phyloP scores from a whole-genome alignment of 1,284 basidiomycete genomes.

The Cystobasidium pallidum region DNA sequence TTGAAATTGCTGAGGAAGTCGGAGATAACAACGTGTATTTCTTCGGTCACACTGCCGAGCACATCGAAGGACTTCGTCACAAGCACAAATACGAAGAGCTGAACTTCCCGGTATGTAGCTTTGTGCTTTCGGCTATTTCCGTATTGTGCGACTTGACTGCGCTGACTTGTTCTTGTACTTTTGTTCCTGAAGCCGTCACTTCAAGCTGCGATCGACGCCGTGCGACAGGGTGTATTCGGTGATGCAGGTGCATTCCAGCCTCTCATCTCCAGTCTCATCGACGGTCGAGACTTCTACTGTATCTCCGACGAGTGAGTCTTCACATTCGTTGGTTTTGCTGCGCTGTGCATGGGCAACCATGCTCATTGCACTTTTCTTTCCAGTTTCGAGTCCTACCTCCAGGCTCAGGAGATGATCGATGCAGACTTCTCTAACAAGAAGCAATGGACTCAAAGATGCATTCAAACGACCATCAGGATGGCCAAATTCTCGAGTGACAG shows the following conservation, averaged over 20 bases:
- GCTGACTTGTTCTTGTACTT: not conserved
- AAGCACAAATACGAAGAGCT: constrained; percentile 45
- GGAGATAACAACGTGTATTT: constrained; percentile 65
- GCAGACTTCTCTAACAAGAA: constrained; percentile 69
- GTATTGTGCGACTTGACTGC: no score
- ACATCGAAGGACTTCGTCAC: constrained; percentile 40
- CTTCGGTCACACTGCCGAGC: constrained; percentile 61
- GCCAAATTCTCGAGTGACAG: constrained; percentile 92
- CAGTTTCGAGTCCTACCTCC: constrained; percentile 61
- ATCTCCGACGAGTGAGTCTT: constrained; percentile 59
- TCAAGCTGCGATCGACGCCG: constrained; percentile 50
- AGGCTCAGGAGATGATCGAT: constrained; percentile 80
- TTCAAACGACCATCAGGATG: constrained; percentile 61
- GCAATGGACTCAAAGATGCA: constrained; percentile 89
- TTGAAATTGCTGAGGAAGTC: constrained; percentile 90
- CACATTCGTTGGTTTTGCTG: constrained; percentile 72
- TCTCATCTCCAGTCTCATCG: constrained; percentile 48
- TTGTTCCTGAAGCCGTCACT: constrained; percentile 29
- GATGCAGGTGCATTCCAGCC: constrained; percentile 49
- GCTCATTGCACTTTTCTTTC: constrained; percentile 72
- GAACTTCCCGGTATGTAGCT: constrained; percentile 46
- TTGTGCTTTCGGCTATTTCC: not conserved
- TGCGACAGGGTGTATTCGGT: constrained; percentile 50
- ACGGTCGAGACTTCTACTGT: constrained; percentile 50
- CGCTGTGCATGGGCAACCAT: constrained; percentile 71